Percentiles rank a stretch among this genome's conserved stretches.
Evolutionary conservation across 805 yeast species (phyloP).

Genomic region (Cyberlindnera nakhonratchasimensis): DNA sequence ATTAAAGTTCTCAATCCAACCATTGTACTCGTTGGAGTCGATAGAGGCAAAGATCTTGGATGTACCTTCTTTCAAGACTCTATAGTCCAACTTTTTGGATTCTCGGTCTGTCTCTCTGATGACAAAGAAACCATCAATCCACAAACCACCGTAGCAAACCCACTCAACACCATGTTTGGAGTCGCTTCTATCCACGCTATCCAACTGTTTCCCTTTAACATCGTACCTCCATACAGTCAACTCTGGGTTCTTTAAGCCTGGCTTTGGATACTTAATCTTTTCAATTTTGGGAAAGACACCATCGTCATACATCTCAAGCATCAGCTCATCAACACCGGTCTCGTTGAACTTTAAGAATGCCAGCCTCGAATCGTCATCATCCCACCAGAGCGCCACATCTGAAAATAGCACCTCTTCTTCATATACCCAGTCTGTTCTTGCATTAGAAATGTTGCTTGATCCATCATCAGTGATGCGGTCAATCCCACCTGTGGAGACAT

Average conservation of each 20-base stretch:
- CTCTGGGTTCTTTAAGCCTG: constrained; percentile 61
- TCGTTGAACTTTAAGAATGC: constrained; percentile 59
- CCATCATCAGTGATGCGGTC: constrained; percentile 45
- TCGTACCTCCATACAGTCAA: constrained; percentile 45
- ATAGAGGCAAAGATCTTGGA: constrained; percentile 41
- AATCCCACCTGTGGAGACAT: constrained; percentile 24
- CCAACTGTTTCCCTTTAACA: constrained; percentile 26
- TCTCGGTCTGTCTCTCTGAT: constrained; percentile 62
- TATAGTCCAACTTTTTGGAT: constrained; percentile 52
- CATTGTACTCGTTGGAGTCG: constrained; percentile 42
- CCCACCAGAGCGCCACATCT: constrained; percentile 71
- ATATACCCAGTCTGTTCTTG: constrained; percentile 80
- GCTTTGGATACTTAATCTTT: constrained; percentile 64
- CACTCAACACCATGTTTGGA: constrained; percentile 41
- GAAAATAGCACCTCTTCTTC: constrained; percentile 70
- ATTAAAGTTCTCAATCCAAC: constrained; percentile 56
- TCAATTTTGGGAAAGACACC: constrained; percentile 44
- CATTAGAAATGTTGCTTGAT: constrained; percentile 49
- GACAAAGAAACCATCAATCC: constrained; percentile 52
- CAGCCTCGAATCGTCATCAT: constrained; percentile 55
- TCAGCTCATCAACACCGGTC: constrained; percentile 49
- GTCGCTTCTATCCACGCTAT: constrained; percentile 22
- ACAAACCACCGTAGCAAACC: constrained; percentile 57
- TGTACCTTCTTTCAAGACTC: constrained; percentile 33
- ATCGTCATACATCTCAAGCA: constrained; percentile 48